Percentiles rank a stretch among this genome's conserved stretches.
These are phyloP conservation scores for Corymbia calophylla DNA, from an alignment of 441 rosid genomes.

Conservation along the genomic window DNA sequence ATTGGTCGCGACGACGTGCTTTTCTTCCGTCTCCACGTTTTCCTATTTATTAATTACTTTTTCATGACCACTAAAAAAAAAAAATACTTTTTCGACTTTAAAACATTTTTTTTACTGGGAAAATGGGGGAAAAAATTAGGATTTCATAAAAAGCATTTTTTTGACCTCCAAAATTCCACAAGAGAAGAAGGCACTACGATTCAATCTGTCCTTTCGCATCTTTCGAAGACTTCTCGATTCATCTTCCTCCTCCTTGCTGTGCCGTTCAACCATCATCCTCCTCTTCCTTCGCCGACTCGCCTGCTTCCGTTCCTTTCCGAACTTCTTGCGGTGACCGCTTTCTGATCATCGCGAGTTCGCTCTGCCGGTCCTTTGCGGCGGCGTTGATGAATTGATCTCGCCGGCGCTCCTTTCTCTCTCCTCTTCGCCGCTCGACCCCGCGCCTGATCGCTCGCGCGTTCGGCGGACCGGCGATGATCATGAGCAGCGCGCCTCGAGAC, in stretches of 20 bases:
- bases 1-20: background rate
- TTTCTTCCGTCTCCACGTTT: background rate
- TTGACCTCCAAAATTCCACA: background rate
- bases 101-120: background rate
- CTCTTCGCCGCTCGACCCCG: too few species aligned
- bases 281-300: background rate
- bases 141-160: background rate
- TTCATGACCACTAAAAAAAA: too few species aligned
- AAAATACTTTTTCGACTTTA: background rate
- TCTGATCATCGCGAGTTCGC: background rate
- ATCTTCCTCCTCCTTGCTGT: background rate
- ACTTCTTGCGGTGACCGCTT: too few species aligned
- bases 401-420: background rate
- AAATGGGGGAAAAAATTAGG: background rate
- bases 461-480: background rate
- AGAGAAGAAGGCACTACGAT: background rate
- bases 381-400: constrained; percentile 5
- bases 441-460: background rate
- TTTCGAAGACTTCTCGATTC: background rate
- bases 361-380: background rate
- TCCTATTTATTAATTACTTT: too few species aligned
- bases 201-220: background rate
- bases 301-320: background rate
- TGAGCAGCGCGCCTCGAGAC: constrained; percentile 12
- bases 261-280: background rate